Evolutionary conservation across 768 basidiomycete genomes (phyloP).

Genomic region (Naganishia vishniacii): DNA sequence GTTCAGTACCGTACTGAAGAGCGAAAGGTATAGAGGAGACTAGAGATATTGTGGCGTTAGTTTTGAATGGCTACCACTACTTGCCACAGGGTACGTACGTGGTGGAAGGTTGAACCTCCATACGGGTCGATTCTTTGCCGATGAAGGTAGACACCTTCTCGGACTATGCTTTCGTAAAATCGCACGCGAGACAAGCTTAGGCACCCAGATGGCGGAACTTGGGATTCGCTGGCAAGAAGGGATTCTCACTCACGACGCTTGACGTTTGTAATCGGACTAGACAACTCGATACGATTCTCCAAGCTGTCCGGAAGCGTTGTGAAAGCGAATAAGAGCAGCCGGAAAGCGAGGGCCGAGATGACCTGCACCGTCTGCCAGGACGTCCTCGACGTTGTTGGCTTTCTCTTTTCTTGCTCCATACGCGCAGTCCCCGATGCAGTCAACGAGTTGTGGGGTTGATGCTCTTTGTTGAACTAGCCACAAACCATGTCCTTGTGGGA

Average conservation of each 20-base stretch:
- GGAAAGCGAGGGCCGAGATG: constrained; percentile 16
- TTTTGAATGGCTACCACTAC: too few species aligned
- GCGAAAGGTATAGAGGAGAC: constrained; percentile 73
- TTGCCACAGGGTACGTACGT: constrained; percentile 55
- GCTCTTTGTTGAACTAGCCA: too few species aligned
- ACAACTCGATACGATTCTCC: constrained; percentile 67
- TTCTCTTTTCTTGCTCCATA: neutral
- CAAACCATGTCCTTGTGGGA: too few species aligned
- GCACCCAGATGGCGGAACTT: too few species aligned
- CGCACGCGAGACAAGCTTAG: too few species aligned
- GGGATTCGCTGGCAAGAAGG: constrained; percentile 7
- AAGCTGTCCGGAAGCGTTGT: constrained; percentile 56
- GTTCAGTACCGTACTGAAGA: constrained; percentile 68
- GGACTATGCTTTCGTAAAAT: constrained; percentile 60
- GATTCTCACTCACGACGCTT: constrained; percentile 60
- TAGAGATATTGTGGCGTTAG: constrained; percentile 42
- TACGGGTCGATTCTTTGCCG: constrained; percentile 77
- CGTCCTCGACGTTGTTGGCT: neutral
- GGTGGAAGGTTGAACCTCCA: constrained; percentile 74
- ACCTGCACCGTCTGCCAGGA: neutral
- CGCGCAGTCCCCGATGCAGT: neutral
- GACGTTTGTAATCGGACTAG: constrained; percentile 75
- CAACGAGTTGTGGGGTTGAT: too few species aligned
- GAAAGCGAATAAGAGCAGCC: constrained; percentile 52
- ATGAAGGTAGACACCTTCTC: constrained; percentile 81